Evolutionary conservation across 2,329 filamentous ascomycete species (phyloP), one percentile per base, ranked within the genome.

Genomic region (Ophioceras dolichostomum): DNA sequence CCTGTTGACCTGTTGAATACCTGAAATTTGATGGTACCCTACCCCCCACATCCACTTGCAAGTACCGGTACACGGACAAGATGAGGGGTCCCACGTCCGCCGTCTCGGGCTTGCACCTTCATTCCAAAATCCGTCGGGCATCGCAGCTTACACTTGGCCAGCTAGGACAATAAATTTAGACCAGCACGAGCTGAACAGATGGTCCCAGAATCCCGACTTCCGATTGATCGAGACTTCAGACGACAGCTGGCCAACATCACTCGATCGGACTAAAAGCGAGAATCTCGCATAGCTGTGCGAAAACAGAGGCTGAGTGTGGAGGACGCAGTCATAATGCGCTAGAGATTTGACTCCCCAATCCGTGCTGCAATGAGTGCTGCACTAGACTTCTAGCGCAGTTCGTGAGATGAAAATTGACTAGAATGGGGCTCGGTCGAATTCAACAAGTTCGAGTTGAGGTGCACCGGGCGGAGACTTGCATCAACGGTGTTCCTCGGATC

Each of bases 1-100:
- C 45, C 35, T 36, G 46, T 51, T 49, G 47, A 45, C 43, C 43
- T 49, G 47, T 49, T 49, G 47, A 49, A 47, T 41, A 27, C 16
- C 21, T 19, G n/a, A 29, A 35, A 40, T 37, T 34, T 35, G 39
- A 38, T 32, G 36, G 12, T 7, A 7, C 22, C 22, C 22, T 26
- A 12, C 22, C 8, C 22, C 22, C 22, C 22, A 26, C 22, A 7
- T 26, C 22, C 22, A 26, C 8, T 12, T 26, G 22, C 21, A 26
- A 24, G 42, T 44, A 44, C 38, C 41, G 36, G 42, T 44, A 44
- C 22, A 7, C 22, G 22, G 22, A 26, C 22, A n/a, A n/a, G n/a
- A n/a, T n/a, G n/a, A n/a, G n/a, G n/a, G n/a, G n/a, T n/a, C n/a
- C n/a, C n/a, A n/a, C n/a, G n/a, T n/a, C n/a, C n/a, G n/a, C n/a